Evolutionary conservation across 2,329 filamentous ascomycete species (phyloP).

Genomic region (Trichoderma polysporum): DNA sequence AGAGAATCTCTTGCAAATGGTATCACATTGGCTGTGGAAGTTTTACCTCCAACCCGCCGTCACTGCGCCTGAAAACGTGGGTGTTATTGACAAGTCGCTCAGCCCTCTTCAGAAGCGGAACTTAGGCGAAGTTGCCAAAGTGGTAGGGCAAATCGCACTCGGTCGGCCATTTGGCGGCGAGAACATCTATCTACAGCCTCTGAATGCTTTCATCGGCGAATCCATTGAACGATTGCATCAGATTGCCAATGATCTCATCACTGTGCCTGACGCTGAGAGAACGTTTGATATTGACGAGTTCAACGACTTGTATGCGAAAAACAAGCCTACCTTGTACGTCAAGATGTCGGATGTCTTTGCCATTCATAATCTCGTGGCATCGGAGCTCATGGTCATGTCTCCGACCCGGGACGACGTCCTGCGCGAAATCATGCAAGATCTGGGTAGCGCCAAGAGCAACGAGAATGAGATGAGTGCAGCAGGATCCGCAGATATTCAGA

Average conservation of each 20-base stretch:
- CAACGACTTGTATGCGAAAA: conserved; percentile 95
- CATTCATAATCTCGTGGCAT: conserved; percentile 83
- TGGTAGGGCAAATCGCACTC: conserved; percentile 83
- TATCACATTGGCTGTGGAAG: conserved; percentile 90
- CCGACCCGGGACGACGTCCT: conserved; percentile 81
- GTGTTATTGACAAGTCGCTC: conserved; percentile 84
- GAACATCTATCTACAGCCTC: conserved; percentile 90
- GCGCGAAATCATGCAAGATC: conserved; percentile 86
- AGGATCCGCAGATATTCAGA: conserved; percentile 82
- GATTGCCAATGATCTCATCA: conserved; percentile 75
- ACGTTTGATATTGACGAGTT: conserved; percentile 99
- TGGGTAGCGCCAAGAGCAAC: conserved; percentile 94
- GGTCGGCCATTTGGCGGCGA: conserved; percentile 89
- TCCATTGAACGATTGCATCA: conserved; percentile 76
- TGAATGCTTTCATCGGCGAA: conserved; percentile 87
- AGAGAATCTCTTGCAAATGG: conserved; percentile 75
- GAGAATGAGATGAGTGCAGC: conserved; percentile 89
- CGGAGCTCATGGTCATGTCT: conserved; percentile 75
- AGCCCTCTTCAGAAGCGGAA: conserved; percentile 93
- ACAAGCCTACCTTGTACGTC: conserved; percentile 97
- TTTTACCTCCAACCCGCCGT: conserved; percentile 90
- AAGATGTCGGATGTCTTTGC: conserved; percentile 98
- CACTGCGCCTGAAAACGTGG: conserved; percentile 85
- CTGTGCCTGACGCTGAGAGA: conserved; percentile 79
- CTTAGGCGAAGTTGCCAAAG: conserved; percentile 84